Base-by-base conservation (phyloP, 2,329 filamentous ascomycete species). In the Venturia asperata region DNA sequence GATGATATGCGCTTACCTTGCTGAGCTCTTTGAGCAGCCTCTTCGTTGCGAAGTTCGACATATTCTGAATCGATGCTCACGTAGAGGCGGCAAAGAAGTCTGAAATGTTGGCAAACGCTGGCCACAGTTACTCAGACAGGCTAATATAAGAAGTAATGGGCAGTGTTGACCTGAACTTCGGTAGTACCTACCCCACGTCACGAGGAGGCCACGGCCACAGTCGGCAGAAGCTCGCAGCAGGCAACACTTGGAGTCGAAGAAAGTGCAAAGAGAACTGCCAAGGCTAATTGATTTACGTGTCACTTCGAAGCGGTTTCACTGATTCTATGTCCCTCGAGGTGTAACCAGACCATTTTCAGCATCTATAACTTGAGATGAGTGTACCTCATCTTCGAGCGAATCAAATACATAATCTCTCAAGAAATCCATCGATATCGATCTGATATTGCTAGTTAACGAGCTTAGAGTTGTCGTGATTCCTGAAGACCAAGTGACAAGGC, bases 11-110 rank as follows among this genome's bases (percentile, higher is more conserved):
- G 27, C 52, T 37, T 10, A 58, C 52, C 30, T 58, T 58, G 30
- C 27, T 24, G 30, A 58, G 52, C 52, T 58, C 52, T 37, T 58
- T 58, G 27, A 34, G 52, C 52, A 58, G 30, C 19, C 52, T 58
- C 27, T 58, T 58, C 15, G 52, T 37, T 27, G 52, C 52, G 52
- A 58, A 58, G 30, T 37, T 58, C 27, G 52, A 58, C 52, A 58
- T 58, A 9, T 1, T 34, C 24, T 34, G 4, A 34, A 3, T 58
- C 30, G 17, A 19, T 56, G 47, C 10, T 52, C 21, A 21, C 11
- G n/a, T 21, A 49, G 45, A 49, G 13, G n/a, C 45, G 21, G 47
- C n/a, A 15, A 11, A 21, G 21, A 13, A 13, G 24, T 52, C 47
- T 27, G 21, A 21, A 52, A 5, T 27, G 47, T 27, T 13, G 47